Evolutionary conservation across 1,284 basidiomycete species (phyloP).

Genomic region (Fereydounia khargensis): DNA sequence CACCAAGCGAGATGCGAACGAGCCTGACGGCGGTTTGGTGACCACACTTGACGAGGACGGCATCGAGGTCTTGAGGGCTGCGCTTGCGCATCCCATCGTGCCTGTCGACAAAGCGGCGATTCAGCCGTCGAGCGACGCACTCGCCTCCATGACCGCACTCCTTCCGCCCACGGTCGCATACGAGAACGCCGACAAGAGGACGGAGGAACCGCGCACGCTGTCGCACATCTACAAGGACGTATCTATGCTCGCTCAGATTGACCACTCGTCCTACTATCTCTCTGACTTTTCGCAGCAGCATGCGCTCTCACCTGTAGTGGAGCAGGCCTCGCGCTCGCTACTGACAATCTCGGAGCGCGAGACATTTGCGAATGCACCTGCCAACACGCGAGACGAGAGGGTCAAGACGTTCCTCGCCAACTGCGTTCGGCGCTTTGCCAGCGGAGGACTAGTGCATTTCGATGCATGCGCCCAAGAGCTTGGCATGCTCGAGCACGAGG

Average conservation of each 20-base stretch:
- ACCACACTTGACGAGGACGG: slow-evolving; percentile 72
- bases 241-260: slow-evolving; percentile 62
- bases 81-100: slow-evolving; percentile 60
- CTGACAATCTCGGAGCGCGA: slow-evolving; percentile 64
- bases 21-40: slow-evolving; percentile 43
- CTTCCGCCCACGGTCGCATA: slow-evolving; percentile 54
- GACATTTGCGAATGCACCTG: slow-evolving; percentile 61
- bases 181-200: slow-evolving; percentile 8
- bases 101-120: slow-evolving; percentile 61
- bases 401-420: slow-evolving; percentile 57
- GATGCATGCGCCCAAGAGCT: slow-evolving; percentile 56
- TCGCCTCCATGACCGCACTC: slow-evolving; percentile 58
- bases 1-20: slow-evolving; percentile 61
- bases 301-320: slow-evolving; percentile 55
- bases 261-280: slow-evolving; percentile 61
- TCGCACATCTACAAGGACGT: slow-evolving; percentile 61
- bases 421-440: slow-evolving; percentile 58
- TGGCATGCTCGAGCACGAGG: slow-evolving; percentile 58
- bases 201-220: slow-evolving; percentile 55
- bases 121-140: slow-evolving; percentile 52
- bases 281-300: slow-evolving; percentile 56
- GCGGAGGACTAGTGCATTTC: slow-evolving; percentile 58
- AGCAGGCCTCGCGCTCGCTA: slow-evolving; percentile 58
- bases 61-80: slow-evolving; percentile 65
- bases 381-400: slow-evolving; percentile 60